A percentile compares a stretch with the other conserved stretches of the same genome.
Conservation (phyloP, 2,329 filamentous ascomycete genomes). For the Thelonectria olida region DNA sequence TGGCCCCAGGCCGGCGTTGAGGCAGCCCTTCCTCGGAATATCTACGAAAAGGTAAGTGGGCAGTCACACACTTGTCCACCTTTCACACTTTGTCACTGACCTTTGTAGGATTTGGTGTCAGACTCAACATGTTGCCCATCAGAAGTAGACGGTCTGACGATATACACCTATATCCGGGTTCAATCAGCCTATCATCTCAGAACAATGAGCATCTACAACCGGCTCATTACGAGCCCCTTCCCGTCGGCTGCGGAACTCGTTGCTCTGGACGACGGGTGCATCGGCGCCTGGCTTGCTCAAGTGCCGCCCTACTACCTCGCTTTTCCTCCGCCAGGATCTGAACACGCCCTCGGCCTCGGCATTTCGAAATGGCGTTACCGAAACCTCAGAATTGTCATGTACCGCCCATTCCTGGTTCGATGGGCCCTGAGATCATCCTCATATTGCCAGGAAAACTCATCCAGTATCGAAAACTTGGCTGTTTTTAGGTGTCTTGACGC, state of each 20-base stretch:
- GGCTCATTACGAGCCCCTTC: conserved; percentile 29
- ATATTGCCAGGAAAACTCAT: conserved; percentile 18
- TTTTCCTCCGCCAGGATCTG: conserved; percentile 10
- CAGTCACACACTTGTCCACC: neutral
- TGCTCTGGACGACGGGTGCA: conserved; percentile 23
- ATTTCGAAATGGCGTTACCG: conserved; percentile 24
- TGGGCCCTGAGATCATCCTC: conserved; percentile 20
- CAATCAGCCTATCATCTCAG: conserved; percentile 28
- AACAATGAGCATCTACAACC: conserved; percentile 28
- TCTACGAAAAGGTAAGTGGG: neutral
- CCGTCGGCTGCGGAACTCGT: conserved; percentile 25
- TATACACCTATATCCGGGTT: conserved; percentile 24
- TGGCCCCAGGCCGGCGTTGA: conserved; percentile 18
- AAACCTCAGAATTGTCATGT: conserved; percentile 28
- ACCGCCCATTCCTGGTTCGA: conserved; percentile 24
- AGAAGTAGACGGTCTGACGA: conserved; percentile 24
- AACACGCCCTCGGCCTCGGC: conserved; percentile 21
- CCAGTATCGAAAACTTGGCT: conserved; percentile 22
- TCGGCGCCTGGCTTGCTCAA: conserved; percentile 27
- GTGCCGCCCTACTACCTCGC: conserved; percentile 23
- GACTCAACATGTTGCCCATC: conserved; percentile 17
- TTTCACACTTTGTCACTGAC: neutral
- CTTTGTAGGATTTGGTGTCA: conserved; percentile 4
- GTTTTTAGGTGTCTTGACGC: conserved; percentile 27
- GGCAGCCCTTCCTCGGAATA: neutral